These are phyloP conservation scores for Lepiota venenata DNA, from an alignment of 768 basidiomycete species.

Conservation along the genomic window DNA sequence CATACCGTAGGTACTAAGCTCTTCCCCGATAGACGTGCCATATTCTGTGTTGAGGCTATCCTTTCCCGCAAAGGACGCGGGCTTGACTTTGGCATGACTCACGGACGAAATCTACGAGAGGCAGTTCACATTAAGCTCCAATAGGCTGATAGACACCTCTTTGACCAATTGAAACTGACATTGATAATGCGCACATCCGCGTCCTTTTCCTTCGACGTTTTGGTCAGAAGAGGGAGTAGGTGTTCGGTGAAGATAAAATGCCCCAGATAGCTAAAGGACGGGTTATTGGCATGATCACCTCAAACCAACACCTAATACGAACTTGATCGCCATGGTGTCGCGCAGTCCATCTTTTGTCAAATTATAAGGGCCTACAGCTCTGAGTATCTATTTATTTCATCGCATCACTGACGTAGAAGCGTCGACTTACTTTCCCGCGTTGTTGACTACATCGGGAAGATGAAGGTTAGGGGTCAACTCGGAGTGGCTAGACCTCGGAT, in stretches of 20 bases:
- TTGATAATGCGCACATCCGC: constrained; percentile 64
- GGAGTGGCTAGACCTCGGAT: neutral
- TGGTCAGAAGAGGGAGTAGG: constrained; percentile 48
- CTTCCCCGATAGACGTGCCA: constrained; percentile 18
- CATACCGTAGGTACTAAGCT: constrained; percentile 31
- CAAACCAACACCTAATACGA: neutral
- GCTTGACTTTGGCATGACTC: constrained; percentile 18
- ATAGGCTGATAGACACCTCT: too few relatives aligned
- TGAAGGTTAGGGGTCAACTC: neutral
- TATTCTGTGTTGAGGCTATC: constrained; percentile 35
- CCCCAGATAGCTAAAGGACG: constrained; percentile 41
- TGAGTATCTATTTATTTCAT: neutral
- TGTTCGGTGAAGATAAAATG: constrained; percentile 54
- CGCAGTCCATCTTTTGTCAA: constrained; percentile 17
- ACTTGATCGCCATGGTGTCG: constrained; percentile 9
- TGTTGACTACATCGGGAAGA: constrained; percentile 40
- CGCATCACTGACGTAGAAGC: neutral
- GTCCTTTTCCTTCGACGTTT: constrained; percentile 42
- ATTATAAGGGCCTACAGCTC: constrained; percentile 8
- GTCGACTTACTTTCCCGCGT: constrained; percentile 28
- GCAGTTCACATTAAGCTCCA: neutral
- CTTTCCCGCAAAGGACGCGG: constrained; percentile 24
- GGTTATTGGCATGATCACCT: neutral
- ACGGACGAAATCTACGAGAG: constrained; percentile 29
- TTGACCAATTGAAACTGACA: constrained; percentile 30